Evolutionary conservation across 1,284 basidiomycete genomes (phyloP), one percentile per base, ranked within the genome.

Genomic region (Malassezia yamatoensis): DNA sequence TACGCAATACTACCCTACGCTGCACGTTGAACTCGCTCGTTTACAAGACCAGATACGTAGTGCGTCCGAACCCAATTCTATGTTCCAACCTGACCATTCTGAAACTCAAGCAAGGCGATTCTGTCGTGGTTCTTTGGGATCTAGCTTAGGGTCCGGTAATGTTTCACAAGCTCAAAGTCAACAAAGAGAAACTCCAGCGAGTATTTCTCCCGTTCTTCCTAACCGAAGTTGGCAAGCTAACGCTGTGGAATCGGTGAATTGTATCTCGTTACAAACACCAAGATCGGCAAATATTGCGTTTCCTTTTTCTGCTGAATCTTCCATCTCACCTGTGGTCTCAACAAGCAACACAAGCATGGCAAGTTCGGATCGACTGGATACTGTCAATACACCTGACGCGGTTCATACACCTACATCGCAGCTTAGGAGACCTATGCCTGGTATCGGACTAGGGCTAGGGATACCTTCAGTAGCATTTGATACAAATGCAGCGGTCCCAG

Each of bases 11-110:
- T 74, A 74, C 48, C 38, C 61, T 2, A 60, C 54, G 32, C 53
- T 62, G 34, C 72, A 74, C 44, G 56, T 72, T n/a, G 69, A 72
- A 40, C 53, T 74, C 10, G 64, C 70, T 1, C 54, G 58, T 12
- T 68, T 58, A 39, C 21, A 53, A 32, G 41, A 49, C 10, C 43
- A 13, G 5, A 29, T 45, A 34, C 43, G 43, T 16, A 12, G 7
- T 12, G 40, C 41, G 41, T 21, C 16, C 13, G 24, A 29, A 29
- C 24, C 24, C 24, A 29, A 29, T 29, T 29, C 24, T 4, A 29
- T 7, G 24, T 29, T 29, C 7, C 3, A 7, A 4, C 24, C 24
- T 4, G 7, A 29, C 24, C 24, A 29, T 29, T 29, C 4, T 7
- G 7, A 29, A 29, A 29, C 24, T 29, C 24, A 29, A 29, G 24